phyloP scores from a whole-genome alignment of 1,139 yeast species.

The Fermentozyma sake region DNA sequence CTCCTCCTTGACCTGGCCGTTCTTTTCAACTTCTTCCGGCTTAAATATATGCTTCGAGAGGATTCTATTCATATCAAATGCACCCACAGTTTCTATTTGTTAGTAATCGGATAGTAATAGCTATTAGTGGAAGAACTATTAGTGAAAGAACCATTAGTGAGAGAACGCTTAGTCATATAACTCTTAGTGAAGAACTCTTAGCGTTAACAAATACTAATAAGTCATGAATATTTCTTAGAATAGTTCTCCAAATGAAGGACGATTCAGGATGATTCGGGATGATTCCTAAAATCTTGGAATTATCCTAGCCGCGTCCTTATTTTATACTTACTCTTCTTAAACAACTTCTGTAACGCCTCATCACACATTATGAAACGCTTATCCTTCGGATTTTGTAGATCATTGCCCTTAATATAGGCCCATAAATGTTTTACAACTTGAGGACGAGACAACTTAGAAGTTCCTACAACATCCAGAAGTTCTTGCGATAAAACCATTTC shows the following conservation, averaged over 20 bases:
- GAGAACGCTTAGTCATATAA: too few species aligned
- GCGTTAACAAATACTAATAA: too few species aligned
- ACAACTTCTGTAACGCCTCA: conserved; percentile 52
- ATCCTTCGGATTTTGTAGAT: conserved; percentile 68
- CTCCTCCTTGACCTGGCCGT: conserved; percentile 4
- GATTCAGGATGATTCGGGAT: too few species aligned
- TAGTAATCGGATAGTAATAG: conserved; percentile 11
- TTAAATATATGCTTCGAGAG: conserved; percentile 50
- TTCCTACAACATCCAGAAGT: conserved; percentile 42
- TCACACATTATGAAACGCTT: conserved; percentile 68
- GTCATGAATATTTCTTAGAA: too few species aligned
- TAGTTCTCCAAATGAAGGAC: too few species aligned
- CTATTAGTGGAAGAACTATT: too few species aligned
- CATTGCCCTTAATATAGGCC: conserved; percentile 63
- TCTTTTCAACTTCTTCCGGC: conserved; percentile 28
- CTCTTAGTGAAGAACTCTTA: too few species aligned
- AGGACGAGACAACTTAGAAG: conserved; percentile 51
- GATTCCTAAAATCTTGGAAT: too few species aligned
- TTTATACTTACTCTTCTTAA: conserved; percentile 42
- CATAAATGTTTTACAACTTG: conserved; percentile 70
- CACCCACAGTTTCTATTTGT: conserved; percentile 44
- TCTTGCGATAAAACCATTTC: conserved; percentile 46
- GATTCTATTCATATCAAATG: conserved; percentile 67
- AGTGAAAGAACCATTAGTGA: too few species aligned
- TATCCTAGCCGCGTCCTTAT: too few species aligned